Conservation (phyloP, 768 basidiomycete species). For the Chlorophyllum brunneum region DNA sequence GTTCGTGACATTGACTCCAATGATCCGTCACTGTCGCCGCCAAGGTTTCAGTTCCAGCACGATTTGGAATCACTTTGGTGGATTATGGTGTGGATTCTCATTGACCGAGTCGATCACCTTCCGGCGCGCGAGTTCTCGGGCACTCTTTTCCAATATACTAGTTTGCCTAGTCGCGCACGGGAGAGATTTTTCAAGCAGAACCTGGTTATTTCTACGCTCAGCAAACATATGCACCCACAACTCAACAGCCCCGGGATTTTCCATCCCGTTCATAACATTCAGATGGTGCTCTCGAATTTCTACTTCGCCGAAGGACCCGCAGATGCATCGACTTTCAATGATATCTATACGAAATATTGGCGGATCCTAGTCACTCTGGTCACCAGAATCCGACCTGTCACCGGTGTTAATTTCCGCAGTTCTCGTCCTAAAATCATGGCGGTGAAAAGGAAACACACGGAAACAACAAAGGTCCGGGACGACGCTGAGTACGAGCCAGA, state of each 20-base stretch:
- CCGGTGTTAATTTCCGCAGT: neutral
- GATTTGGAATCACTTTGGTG: slow-evolving; percentile 11
- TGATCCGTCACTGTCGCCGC: neutral
- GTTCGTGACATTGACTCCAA: no score
- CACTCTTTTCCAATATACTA: neutral
- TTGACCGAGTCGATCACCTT: neutral
- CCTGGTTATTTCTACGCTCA: neutral
- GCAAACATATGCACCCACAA: neutral
- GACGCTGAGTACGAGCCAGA: neutral
- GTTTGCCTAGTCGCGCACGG: neutral
- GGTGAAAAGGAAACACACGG: neutral
- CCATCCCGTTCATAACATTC: neutral
- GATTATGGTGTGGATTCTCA: slow-evolving; percentile 4
- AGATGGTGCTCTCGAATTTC: neutral
- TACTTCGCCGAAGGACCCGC: neutral
- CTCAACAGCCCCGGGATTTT: neutral
- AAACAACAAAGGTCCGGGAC: neutral
- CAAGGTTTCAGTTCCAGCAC: neutral
- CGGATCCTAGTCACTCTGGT: neutral
- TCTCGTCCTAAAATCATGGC: neutral
- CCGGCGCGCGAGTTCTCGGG: neutral
- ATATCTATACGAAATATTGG: neutral
- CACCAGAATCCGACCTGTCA: neutral
- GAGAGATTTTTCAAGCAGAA: neutral
- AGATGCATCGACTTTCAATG: neutral